Percentiles rank a stretch among this genome's conserved stretches.
Evolutionary conservation across 116 monocot species (phyloP).

Genomic region (Thalassia testudinum): DNA sequence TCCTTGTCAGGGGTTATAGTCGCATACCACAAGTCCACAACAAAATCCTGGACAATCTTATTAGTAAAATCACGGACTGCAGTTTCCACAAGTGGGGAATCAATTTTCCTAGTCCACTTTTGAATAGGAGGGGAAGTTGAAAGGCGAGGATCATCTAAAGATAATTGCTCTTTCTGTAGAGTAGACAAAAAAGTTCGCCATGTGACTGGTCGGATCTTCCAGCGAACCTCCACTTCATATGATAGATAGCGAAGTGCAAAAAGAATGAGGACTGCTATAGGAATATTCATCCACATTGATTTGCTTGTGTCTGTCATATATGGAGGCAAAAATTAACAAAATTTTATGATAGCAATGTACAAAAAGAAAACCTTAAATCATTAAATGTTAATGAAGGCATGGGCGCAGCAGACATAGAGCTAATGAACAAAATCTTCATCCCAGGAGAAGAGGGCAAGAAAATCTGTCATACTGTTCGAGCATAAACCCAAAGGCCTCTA

Average conservation of each 20-base stretch:
- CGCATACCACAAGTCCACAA: constrained; percentile 90
- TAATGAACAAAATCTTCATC: too few species aligned
- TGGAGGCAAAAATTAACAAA: too few species aligned
- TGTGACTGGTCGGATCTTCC: constrained; percentile 37
- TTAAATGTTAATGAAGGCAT: too few species aligned
- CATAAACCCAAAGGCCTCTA: too few species aligned
- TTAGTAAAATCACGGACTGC: constrained; percentile 59
- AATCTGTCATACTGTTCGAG: too few species aligned
- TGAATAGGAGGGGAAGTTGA: constrained; percentile 21
- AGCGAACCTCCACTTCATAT: constrained; percentile 61
- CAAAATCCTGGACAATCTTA: constrained; percentile 80
- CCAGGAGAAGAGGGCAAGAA: too few species aligned
- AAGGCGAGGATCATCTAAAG: constrained; percentile 47
- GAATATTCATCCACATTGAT: constrained; percentile 94
- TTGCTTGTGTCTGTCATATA: constrained; percentile 78
- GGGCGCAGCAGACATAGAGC: too few species aligned
- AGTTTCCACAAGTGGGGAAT: constrained; percentile 62
- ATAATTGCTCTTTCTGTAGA: constrained; percentile 51
- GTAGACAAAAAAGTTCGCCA: constrained; percentile 48
- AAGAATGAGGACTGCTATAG: constrained; percentile 78
- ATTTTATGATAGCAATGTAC: too few species aligned
- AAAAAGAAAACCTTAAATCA: too few species aligned
- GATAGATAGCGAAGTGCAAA: constrained; percentile 58
- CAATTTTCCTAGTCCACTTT: constrained; percentile 67
- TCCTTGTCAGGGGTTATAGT: constrained; percentile 89